phyloP scores from a whole-genome alignment of 1,284 basidiomycete species.

The Leccinum griseonigrum region DNA sequence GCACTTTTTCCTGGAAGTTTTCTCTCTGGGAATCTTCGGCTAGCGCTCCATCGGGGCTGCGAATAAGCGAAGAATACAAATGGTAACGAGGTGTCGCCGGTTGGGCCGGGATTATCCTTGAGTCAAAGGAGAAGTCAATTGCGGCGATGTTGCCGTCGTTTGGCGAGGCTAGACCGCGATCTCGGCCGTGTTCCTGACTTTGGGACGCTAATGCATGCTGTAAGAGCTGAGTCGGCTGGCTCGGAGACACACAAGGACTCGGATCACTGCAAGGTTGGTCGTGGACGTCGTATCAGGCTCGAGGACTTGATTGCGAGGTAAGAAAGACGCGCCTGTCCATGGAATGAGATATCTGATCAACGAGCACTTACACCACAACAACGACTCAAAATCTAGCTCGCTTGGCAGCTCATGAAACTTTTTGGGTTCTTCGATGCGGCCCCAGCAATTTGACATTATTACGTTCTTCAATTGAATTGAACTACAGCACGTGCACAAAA shows the following conservation, averaged over 20 bases:
- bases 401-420: constrained; percentile 10
- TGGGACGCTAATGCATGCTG: constrained; percentile 30
- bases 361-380: neutral
- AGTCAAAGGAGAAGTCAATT: constrained; percentile 27
- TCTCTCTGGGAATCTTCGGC: constrained; percentile 51
- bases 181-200: constrained; percentile 13
- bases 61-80: constrained; percentile 51
- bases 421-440: neutral
- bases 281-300: constrained; percentile 13
- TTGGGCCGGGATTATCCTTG: constrained; percentile 23
- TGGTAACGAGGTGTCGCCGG: constrained; percentile 44
- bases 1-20: constrained; percentile 29
- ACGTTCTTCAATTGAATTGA: neutral
- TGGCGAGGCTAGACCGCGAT: constrained; percentile 14
- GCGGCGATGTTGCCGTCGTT: constrained; percentile 11
- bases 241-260: constrained; percentile 12
- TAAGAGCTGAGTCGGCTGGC: constrained; percentile 33
- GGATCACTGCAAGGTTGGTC: constrained; percentile 21
- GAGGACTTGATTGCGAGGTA: constrained; percentile 9
- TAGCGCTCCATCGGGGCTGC: constrained; percentile 27
- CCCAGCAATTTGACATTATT: neutral
- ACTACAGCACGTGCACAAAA: constrained; percentile 21
- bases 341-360: neutral
- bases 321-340: constrained; percentile 33
- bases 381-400: neutral